phyloP scores from a whole-genome alignment of 1,284 basidiomycete genomes.

The Cutaneotrichosporon sp. region DNA sequence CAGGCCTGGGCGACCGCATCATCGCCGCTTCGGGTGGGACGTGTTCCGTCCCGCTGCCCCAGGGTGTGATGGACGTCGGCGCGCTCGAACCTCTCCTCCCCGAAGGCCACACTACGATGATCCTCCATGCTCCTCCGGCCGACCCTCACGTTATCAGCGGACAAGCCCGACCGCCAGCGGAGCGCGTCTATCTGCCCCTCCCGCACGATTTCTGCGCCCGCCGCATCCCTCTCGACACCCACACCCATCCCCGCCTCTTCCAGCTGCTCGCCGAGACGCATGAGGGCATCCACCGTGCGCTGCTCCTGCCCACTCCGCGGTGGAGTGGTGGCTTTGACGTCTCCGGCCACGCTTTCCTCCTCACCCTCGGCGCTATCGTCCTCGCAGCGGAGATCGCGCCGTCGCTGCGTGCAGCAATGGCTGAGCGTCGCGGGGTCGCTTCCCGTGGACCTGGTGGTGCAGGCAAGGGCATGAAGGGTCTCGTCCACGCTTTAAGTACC shows the following conservation, averaged over 20 bases:
- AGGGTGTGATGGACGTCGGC: slow-evolving; percentile 13
- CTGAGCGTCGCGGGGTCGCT: neutral
- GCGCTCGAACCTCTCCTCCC: slow-evolving; percentile 13
- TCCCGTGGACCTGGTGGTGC: neutral
- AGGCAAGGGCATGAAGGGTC: neutral
- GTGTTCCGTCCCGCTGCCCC: slow-evolving; percentile 65
- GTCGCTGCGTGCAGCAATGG: slow-evolving; percentile 26
- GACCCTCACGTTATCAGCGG: slow-evolving; percentile 1
- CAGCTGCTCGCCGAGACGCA: slow-evolving; percentile 27
- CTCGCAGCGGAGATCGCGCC: slow-evolving; percentile 67
- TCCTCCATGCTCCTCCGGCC: neutral
- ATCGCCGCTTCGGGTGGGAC: slow-evolving; percentile 71
- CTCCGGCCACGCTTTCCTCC: slow-evolving; percentile 88
- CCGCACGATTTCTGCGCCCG: slow-evolving; percentile 56
- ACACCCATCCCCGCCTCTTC: slow-evolving; percentile 65
- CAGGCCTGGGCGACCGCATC: slow-evolving; percentile 71
- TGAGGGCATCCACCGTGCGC: slow-evolving; percentile 4
- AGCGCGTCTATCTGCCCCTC: slow-evolving; percentile 24
- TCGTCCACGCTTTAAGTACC: slow-evolving; percentile 19
- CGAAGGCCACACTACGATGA: slow-evolving; percentile 50
- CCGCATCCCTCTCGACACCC: slow-evolving; percentile 55
- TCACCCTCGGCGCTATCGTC: slow-evolving; percentile 76
- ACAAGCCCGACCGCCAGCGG: neutral
- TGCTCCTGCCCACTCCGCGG: slow-evolving; percentile 51
- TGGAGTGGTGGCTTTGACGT: slow-evolving; percentile 75